Evolutionary conservation across 768 basidiomycete species (phyloP), one percentile per base, ranked within the genome.

Genomic region (Suillus sp.): DNA sequence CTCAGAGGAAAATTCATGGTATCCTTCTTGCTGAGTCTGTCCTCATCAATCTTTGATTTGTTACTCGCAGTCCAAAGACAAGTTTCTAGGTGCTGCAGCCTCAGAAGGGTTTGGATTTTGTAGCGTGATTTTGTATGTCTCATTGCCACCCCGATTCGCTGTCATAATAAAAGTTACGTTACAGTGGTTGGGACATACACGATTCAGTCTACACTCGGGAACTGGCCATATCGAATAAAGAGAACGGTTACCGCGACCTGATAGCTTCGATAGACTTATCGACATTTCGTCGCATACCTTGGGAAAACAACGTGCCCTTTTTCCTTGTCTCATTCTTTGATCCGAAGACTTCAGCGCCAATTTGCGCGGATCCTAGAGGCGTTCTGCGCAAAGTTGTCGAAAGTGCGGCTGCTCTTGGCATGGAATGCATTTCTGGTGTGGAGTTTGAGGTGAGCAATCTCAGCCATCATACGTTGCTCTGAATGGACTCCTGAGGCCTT

Each of bases 1-100:
- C 81, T 97, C 18, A 84, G 96, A 37, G 96, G 96, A n/a, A 98
- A 98, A 77, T 92, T 89, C 72, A 93, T 94, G 91, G 92, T 90
- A 68, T 51, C 81, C 58, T 25, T 2, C 5, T 51, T 20, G 7
- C 13, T 16, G 20, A 18, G 51, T 50, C 34, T 16, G 11, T 37
- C 25, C 40, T 34, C 40, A 35, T 54, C 50, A 22, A 40, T 40
- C 10, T 67, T 61, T 62, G 64, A 65, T 61, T 42, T 66, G 43
- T n/a, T 55, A 10, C 42, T 32, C 54, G 60, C 73, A 97, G 94
- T 92, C 91, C 18, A 97, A 92, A 77, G 83, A 88, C 58, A 99
- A 99, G 78, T 97, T 99, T 73, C 72, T 97, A 38, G 87, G 87
- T 56, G 90, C 93, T 0, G 91, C 82, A 9, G 84, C 88, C 57